Base-by-base conservation (phyloP, 176 grass and related monocot genomes). In the Rhynchospora tenuis region DNA sequence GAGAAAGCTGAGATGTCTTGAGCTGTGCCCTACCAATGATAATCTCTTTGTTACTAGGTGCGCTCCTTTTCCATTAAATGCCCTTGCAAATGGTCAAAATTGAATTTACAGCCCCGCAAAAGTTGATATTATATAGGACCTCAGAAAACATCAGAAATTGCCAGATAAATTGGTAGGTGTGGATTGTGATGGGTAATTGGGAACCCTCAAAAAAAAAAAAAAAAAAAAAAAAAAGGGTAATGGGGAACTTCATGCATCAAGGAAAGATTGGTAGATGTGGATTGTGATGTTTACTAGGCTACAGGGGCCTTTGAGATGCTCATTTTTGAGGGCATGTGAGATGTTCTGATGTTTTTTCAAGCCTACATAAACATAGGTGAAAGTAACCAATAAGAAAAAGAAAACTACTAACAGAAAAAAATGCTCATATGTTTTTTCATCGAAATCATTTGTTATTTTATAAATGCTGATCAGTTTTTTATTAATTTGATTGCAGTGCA, bases 1-100 rank as follows among this genome's bases (percentile, higher is more conserved):
- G 82, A 88, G 96, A 83, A 99, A 99, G 65, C 60, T 95, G 76
- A 89, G 96, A 78, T 91, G 96, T 83, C 96, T 99, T 65, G 91
- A 93, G 85, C 85, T 99, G 10, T 92, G 96, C 61, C 96, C 89
- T 45, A 84, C 59, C 50, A 95, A 95, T 86, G 91, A 99, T 81
- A 88, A 90, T 72, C 93, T 99, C 20, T 88, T 95, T 73, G 83
- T 91, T 88, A 99, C 93, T 76, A 99, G 89, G 96, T 99, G 73
- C n/a, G 44, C 1, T 78, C 64, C 14, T 54, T 26, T 54, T 13
- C 72, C 2, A 9, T 26, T 51, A 51, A 12, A 51, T 51, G 1
- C 48, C 48, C 48, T 75, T 74, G 45, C 71, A 51, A 27, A 51
- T 52, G 46, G 71, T 74, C 20, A 52, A 52, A 74, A 22, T 43